A percentile compares a stretch with the other conserved stretches of the same genome.
Evolutionary conservation across 2,329 filamentous ascomycete species (phyloP).

Genomic region (Colletotrichum caudatum): DNA sequence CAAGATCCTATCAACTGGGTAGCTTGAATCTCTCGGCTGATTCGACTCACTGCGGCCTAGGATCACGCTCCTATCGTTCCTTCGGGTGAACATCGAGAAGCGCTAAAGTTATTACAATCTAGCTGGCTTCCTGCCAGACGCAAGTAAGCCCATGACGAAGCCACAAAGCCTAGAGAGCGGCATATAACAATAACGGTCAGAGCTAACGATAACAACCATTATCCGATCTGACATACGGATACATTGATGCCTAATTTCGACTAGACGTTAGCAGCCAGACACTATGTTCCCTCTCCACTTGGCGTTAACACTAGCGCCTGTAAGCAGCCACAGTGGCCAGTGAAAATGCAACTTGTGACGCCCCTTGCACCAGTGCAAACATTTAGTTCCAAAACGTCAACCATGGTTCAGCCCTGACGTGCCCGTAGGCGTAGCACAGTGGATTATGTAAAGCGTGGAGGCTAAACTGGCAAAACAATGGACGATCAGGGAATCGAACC

Average conservation of each 20-base stretch:
- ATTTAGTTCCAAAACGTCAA: too few relatives aligned
- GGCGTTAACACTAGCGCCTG: not conserved
- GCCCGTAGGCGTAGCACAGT: too few relatives aligned
- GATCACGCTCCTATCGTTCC: not conserved
- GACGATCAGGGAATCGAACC: constrained; percentile 36
- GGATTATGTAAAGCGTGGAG: too few relatives aligned
- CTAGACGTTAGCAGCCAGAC: too few relatives aligned
- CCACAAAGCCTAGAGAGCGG: not conserved
- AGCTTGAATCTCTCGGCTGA: not conserved
- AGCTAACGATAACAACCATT: not conserved
- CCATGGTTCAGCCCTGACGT: too few relatives aligned
- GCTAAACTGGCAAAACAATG: not conserved
- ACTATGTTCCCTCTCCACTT: not conserved
- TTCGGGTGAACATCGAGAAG: not conserved
- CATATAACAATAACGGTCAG: not conserved
- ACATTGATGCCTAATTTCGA: too few relatives aligned
- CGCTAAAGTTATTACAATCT: not conserved
- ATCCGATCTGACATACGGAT: too few relatives aligned
- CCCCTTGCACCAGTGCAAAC: not conserved
- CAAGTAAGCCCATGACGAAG: too few relatives aligned
- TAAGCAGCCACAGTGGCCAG: constrained; percentile 8
- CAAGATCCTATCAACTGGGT: not conserved
- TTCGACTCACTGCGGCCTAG: too few relatives aligned
- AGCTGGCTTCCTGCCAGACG: not conserved
- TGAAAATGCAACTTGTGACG: fast-evolving